These are phyloP conservation scores for Fomes fomentarius DNA, from an alignment of 1,284 basidiomycete genomes.

Conservation along the genomic window DNA sequence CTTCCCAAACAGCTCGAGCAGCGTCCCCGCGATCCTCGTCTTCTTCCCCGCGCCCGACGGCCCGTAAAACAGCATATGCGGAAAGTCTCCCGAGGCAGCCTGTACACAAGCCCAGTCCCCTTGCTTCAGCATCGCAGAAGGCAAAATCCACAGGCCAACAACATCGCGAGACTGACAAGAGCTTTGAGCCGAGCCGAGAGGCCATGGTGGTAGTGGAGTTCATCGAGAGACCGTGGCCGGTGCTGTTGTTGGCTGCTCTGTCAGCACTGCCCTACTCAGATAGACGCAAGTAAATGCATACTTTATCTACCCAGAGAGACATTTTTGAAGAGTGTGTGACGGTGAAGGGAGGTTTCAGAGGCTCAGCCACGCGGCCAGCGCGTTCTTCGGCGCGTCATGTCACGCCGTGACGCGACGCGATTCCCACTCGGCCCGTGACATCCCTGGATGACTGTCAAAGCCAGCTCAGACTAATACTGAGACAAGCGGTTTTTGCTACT, in stretches of 20 bases:
- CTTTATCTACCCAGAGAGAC: slow-evolving; percentile 92
- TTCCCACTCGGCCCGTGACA: neutral
- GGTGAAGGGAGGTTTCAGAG: neutral
- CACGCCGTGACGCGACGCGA: slow-evolving; percentile 18
- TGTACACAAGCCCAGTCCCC: slow-evolving; percentile 36
- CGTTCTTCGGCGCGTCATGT: slow-evolving; percentile 8
- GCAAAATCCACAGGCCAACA: neutral
- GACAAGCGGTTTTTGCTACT: no score
- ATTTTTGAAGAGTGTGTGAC: slow-evolving; percentile 40
- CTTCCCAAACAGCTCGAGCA: slow-evolving; percentile 89
- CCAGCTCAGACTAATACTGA: no score
- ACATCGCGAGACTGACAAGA: slow-evolving; percentile 54
- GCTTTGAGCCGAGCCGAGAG: slow-evolving; percentile 84
- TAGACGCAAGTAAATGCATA: slow-evolving; percentile 34
- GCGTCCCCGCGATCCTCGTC: slow-evolving; percentile 90
- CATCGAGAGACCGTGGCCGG: slow-evolving; percentile 83
- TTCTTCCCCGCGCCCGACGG: slow-evolving; percentile 98
- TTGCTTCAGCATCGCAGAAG: no score
- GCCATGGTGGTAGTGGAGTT: slow-evolving; percentile 87
- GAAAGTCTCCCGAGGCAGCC: slow-evolving; percentile 92
- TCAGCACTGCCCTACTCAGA: no score
- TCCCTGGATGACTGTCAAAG: no score
- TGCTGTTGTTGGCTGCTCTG: no score
- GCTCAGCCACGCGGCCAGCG: neutral
- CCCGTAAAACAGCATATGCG: slow-evolving; percentile 97